These are phyloP conservation scores for Ogataea salicorniae DNA, from an alignment of 805 yeast genomes.

Conservation along the genomic window DNA sequence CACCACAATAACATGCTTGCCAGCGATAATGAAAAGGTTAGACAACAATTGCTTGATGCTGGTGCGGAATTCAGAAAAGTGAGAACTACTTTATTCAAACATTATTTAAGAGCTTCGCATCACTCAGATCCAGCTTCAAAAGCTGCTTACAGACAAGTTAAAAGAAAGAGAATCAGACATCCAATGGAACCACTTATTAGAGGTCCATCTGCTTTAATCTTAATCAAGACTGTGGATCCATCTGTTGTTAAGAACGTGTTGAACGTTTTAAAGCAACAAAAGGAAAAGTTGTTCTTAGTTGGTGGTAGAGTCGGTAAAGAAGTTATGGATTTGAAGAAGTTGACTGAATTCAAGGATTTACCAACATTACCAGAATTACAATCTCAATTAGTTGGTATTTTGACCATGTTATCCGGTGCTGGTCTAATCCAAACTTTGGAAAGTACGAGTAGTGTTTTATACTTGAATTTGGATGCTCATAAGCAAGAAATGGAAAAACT, in stretches of 20 bases:
- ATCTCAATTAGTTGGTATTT: conserved; percentile 75
- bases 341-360: conserved; percentile 64
- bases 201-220: conserved; percentile 84
- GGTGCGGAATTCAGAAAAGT: conserved; percentile 70
- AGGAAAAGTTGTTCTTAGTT: conserved; percentile 71
- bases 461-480: conserved; percentile 69
- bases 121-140: conserved; percentile 70
- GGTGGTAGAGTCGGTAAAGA: conserved; percentile 79
- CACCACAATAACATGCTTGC: conserved; percentile 83
- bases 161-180: conserved; percentile 45
- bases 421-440: conserved; percentile 81
- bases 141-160: conserved; percentile 36
- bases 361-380: conserved; percentile 70
- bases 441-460: conserved; percentile 59
- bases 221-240: conserved; percentile 71
- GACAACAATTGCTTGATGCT: conserved; percentile 55
- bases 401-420: conserved; percentile 83
- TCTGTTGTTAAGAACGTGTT: conserved; percentile 53
- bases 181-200: conserved; percentile 65
- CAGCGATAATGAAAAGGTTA: conserved; percentile 57
- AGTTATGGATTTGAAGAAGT: conserved; percentile 44
- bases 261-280: conserved; percentile 54
- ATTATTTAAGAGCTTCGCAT: conserved; percentile 65
- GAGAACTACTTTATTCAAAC: conserved; percentile 65
- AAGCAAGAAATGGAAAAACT: conserved; percentile 25